A percentile compares a stretch with the other conserved stretches of the same genome.
These are phyloP conservation scores for Biscogniauxia marginata DNA, from an alignment of 2,329 filamentous ascomycete species.

Conservation along the genomic window DNA sequence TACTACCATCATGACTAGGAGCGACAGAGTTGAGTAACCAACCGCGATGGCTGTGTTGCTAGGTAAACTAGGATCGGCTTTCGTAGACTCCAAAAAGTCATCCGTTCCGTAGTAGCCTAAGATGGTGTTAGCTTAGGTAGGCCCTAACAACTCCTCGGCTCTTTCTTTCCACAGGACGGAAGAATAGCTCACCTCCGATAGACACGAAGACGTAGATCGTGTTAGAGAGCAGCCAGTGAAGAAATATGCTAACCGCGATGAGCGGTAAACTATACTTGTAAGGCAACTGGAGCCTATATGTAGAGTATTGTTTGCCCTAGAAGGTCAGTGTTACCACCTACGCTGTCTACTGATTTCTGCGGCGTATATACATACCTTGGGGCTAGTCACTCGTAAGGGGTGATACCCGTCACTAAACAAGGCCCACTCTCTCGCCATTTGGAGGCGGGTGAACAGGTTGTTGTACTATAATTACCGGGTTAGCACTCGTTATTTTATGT, in stretches of 20 bases:
- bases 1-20: slow-evolving; percentile 1
- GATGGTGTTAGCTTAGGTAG: background rate
- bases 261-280: slow-evolving; percentile 12
- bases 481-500: background rate
- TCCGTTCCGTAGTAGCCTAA: slow-evolving; percentile 27
- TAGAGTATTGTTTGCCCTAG: slow-evolving; percentile 28
- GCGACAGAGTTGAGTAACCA: slow-evolving; percentile 1
- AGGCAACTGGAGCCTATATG: slow-evolving; percentile 22
- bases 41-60: slow-evolving; percentile 6
- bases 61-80: slow-evolving; percentile 5
- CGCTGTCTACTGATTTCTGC: background rate
- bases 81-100: background rate
- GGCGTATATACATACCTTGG: slow-evolving; percentile 8
- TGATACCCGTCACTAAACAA: slow-evolving; percentile 27
- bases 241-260: slow-evolving; percentile 1
- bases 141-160: no score
- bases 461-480: slow-evolving; percentile 28
- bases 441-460: slow-evolving; percentile 40
- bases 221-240: slow-evolving; percentile 12
- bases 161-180: background rate
- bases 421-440: slow-evolving; percentile 40
- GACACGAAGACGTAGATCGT: slow-evolving; percentile 6
- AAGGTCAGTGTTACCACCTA: background rate
- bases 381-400: slow-evolving; percentile 34
- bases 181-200: background rate